A percentile compares a stretch with the other conserved stretches of the same genome.
These are phyloP conservation scores for Nasturtium officinale DNA, from an alignment of 345 rosid species.

Conservation along the genomic window DNA sequence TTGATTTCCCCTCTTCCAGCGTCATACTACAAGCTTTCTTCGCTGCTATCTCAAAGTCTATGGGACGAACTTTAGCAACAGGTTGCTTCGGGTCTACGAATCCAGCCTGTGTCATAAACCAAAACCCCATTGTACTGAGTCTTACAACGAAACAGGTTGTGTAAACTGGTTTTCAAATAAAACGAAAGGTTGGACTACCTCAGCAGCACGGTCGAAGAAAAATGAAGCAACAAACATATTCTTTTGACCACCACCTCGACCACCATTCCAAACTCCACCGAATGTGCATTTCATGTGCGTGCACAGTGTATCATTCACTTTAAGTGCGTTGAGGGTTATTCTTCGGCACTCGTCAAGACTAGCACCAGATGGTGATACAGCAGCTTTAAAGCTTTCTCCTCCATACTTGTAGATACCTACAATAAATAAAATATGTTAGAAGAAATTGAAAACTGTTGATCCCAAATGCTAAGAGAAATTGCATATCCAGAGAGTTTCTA, in stretches of 20 bases:
- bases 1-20: conserved; percentile 61
- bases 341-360: conserved; percentile 76
- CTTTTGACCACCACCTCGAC: conserved; percentile 98
- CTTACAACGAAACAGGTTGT: not conserved
- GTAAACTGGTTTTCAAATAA: not conserved
- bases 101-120: conserved; percentile 59
- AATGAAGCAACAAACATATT: conserved; percentile 91
- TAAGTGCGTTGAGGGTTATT: conserved; percentile 70
- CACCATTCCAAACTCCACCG: conserved; percentile 98
- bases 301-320: conserved; percentile 78
- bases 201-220: conserved; percentile 96
- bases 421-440: not conserved
- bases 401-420: conserved; percentile 81
- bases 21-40: conserved; percentile 83
- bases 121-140: not conserved
- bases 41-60: conserved; percentile 75
- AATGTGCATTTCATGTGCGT: conserved; percentile 92
- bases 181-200: conserved; percentile 55
- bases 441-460: not conserved
- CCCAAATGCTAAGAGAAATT: conserved; percentile 13
- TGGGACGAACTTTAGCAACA: conserved; percentile 75
- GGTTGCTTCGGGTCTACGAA: conserved; percentile 64
- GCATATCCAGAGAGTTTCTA: not conserved
- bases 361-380: conserved; percentile 64
- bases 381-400: conserved; percentile 59